Evolutionary conservation across 2,329 filamentous ascomycete genomes (phyloP).

Genomic region (Alternaria sp.): DNA sequence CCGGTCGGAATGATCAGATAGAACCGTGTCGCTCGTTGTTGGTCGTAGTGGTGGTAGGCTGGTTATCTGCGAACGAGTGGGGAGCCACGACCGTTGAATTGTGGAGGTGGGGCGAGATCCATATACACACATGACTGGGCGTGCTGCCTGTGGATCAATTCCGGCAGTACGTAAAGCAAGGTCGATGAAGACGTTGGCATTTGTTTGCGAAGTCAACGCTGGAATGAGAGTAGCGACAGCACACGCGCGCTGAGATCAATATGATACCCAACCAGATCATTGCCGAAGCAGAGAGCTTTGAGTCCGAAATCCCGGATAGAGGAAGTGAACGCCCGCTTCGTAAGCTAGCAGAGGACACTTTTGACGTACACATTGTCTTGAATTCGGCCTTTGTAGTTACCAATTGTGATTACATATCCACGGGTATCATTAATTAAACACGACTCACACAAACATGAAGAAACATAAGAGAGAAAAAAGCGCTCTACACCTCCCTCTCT

Average conservation of each 20-base stretch:
- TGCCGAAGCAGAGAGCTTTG: background rate
- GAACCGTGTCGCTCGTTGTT: no score
- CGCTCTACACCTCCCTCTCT: slow-evolving; percentile 8
- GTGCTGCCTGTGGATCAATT: no score
- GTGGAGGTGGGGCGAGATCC: no score
- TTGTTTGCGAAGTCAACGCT: background rate
- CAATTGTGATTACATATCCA: slow-evolving; percentile 2
- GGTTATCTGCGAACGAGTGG: no score
- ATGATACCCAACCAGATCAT: background rate
- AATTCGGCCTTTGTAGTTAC: background rate
- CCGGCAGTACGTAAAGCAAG: background rate
- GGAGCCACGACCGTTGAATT: no score
- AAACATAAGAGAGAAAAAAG: background rate
- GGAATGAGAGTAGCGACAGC: background rate
- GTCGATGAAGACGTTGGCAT: background rate
- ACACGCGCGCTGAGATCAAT: background rate
- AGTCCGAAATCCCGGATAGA: background rate
- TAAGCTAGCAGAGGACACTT: background rate
- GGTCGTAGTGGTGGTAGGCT: no score
- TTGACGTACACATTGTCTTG: background rate
- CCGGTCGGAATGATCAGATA: no score
- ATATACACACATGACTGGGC: no score
- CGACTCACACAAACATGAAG: background rate
- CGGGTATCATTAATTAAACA: slow-evolving; percentile 7
- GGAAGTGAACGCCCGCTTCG: background rate